Conservation (phyloP, 306 rosid species). For the Sicyos baderoa region DNA sequence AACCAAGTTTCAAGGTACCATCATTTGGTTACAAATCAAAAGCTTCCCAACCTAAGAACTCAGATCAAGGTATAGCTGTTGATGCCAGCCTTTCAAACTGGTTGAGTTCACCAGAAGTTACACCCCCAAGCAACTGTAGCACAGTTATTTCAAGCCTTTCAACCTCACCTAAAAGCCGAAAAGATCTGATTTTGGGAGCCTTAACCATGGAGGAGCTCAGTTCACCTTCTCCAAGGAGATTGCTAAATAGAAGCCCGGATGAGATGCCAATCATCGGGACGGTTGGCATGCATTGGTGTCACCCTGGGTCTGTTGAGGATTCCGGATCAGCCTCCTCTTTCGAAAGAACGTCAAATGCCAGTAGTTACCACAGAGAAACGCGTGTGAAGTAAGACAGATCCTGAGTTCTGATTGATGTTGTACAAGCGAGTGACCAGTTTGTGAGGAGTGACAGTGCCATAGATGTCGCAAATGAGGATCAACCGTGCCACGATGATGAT, state of each 20-base stretch:
- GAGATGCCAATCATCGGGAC: constrained; percentile 80
- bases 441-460: neutral
- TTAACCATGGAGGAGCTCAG: constrained; percentile 66
- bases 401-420: neutral
- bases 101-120: constrained; percentile 52
- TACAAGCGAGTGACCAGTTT: neutral
- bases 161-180: constrained; percentile 45
- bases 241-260: constrained; percentile 57
- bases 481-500: no score
- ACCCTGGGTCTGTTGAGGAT: constrained; percentile 31
- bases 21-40: constrained; percentile 39
- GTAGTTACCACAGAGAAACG: constrained; percentile 45
- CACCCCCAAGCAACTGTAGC: constrained; percentile 35
- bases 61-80: constrained; percentile 49
- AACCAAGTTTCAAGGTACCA: constrained; percentile 24
- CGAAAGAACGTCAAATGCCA: constrained; percentile 69
- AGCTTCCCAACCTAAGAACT: constrained; percentile 33
- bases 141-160: constrained; percentile 24
- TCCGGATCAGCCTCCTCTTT: constrained; percentile 43
- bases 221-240: constrained; percentile 53
- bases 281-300: constrained; percentile 69
- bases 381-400: constrained; percentile 2
- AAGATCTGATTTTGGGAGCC: constrained; percentile 83
- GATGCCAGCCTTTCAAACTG: constrained; percentile 94
- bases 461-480: neutral